phyloP scores from a whole-genome alignment of 2,329 filamentous ascomycete species.

The Cryphonectria radicalis region DNA sequence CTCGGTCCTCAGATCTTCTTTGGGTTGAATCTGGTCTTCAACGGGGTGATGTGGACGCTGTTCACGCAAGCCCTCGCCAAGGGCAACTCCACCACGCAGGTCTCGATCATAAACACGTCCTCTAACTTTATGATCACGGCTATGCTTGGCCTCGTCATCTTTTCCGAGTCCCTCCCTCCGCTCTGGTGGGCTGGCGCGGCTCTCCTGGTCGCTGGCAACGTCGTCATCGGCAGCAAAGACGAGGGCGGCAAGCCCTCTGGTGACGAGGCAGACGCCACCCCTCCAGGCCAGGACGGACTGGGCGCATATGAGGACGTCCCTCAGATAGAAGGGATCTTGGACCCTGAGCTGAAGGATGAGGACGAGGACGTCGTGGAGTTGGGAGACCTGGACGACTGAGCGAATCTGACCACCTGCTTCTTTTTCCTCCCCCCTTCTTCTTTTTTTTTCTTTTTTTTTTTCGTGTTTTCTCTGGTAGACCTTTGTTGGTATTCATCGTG shows the following conservation, averaged over 20 bases:
- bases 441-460: not conserved
- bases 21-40: constrained; percentile 73
- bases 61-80: constrained; percentile 79
- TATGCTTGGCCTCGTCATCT: constrained; percentile 70
- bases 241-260: constrained; percentile 42
- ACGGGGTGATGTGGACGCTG: constrained; percentile 82
- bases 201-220: constrained; percentile 74
- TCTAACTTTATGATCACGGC: constrained; percentile 82
- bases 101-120: constrained; percentile 81
- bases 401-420: not conserved
- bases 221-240: constrained; percentile 75
- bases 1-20: constrained; percentile 67
- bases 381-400: constrained; percentile 27
- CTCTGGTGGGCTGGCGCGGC: constrained; percentile 78
- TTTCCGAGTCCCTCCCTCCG: constrained; percentile 71
- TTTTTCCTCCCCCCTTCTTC: too few relatives aligned
- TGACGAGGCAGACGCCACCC: constrained; percentile 7
- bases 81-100: constrained; percentile 76
- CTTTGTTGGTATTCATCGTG: not conserved
- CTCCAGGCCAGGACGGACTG: constrained; percentile 32
- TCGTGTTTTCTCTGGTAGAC: not conserved
- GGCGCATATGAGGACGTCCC: constrained; percentile 39
- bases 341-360: constrained; percentile 15
- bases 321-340: constrained; percentile 29
- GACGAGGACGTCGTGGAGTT: constrained; percentile 35